phyloP scores from a whole-genome alignment of 495 filamentous ascomycete genomes.

The Bryoglossum gracile region DNA sequence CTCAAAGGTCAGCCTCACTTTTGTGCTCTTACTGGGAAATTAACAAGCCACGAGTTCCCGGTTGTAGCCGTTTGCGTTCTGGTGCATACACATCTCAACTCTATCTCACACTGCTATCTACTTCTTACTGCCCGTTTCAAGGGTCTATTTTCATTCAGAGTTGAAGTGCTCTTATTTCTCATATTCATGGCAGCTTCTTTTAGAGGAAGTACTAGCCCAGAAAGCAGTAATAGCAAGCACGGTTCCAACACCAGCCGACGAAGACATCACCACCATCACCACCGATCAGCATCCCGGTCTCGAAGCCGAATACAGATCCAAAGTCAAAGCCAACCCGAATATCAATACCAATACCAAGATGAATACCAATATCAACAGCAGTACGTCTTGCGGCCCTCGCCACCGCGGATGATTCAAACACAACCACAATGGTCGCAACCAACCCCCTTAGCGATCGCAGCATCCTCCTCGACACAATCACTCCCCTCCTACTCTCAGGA shows the following conservation, averaged over 20 bases:
- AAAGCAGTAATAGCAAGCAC: conserved; percentile 15
- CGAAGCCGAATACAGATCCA: conserved; percentile 6
- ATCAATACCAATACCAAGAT: not conserved
- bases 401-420: conserved; percentile 6
- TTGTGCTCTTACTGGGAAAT: not conserved
- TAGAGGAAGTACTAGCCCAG: conserved; percentile 9
- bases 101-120: no score
- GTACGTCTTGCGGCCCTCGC: conserved; percentile 10
- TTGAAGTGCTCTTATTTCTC: not conserved
- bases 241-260: conserved; percentile 3
- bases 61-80: no score
- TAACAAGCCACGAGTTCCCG: no score
- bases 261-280: conserved; percentile 2
- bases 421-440: not conserved
- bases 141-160: no score
- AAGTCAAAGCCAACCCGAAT: not conserved
- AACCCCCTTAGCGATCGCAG: conserved; percentile 1
- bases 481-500: no score
- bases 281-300: conserved; percentile 5
- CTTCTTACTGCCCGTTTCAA: no score
- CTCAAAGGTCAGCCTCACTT: conserved; percentile 13
- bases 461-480: conserved; percentile 4
- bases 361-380: not conserved
- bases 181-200: conserved; percentile 16
- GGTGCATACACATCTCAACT: not conserved